Conservation (phyloP, 306 rosid species). For the Dalbergia oliveri region DNA sequence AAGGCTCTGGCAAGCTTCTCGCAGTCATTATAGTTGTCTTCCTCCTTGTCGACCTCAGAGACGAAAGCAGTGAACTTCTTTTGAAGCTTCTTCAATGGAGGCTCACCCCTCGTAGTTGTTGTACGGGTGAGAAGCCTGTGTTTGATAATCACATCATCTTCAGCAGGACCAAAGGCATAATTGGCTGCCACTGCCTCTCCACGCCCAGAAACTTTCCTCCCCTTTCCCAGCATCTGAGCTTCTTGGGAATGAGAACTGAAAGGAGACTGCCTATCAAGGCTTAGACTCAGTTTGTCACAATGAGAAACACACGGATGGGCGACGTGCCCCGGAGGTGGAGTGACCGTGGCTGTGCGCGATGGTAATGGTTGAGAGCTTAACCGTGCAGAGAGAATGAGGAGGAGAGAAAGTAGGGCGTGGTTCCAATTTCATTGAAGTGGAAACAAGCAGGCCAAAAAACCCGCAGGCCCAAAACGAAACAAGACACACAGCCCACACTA, state of each 20-base stretch:
- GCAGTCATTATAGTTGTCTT: constrained; percentile 64
- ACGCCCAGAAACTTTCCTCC: constrained; percentile 71
- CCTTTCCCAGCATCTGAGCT: constrained; percentile 66
- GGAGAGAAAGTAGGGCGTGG: no score
- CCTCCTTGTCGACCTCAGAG: constrained; percentile 73
- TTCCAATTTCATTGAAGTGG: no score
- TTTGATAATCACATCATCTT: constrained; percentile 81
- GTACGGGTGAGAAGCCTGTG: constrained; percentile 95
- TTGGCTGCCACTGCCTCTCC: constrained; percentile 78
- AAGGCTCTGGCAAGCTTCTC: constrained; percentile 83
- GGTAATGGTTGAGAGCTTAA: no score
- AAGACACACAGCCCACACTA: no score
- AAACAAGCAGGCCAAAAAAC: no score
- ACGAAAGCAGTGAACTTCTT: constrained; percentile 84
- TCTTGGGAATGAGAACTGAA: constrained; percentile 6
- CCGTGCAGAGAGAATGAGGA: no score
- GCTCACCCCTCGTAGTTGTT: constrained; percentile 92
- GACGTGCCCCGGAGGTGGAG: no score
- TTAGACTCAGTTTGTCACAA: no score
- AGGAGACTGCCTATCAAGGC: no score
- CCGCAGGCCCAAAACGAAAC: no score
- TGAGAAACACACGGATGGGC: no score
- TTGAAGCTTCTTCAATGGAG: constrained; percentile 94
- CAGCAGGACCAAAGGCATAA: constrained; percentile 76
- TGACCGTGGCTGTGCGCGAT: no score